Base-by-base conservation (phyloP, 306 rosid species). In the Cucurbita maxima region DNA sequence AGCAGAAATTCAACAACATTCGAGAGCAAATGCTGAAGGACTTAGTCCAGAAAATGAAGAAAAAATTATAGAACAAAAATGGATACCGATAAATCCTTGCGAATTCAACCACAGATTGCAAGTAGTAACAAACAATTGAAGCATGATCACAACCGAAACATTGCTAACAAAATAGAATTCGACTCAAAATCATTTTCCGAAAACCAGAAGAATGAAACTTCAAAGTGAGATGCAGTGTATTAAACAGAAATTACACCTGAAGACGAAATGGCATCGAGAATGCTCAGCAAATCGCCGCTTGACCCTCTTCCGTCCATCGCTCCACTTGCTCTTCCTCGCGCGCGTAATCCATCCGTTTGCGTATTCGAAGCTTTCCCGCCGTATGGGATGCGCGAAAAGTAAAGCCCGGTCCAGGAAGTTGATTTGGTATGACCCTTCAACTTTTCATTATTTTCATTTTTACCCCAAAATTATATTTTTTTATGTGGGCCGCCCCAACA, bases 261-360 rank as follows among this genome's bases (percentile, higher is more conserved):
- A 66, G 92, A 87, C 74, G 79, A 81, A 75, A 94, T 85, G 77
- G 92, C 87, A 37, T 83, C 86, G 22, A 87, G 67, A 8, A 89
- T 66, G 63, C 79, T 75, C 80, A 81, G 95, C 64, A 88, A 68
- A 10, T 85, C 79, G 70, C 44, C 67, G 81, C 45, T 48, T 81
- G 83, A 88, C 67, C 73, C 78, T 48, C 78, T 81, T 78, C 82
- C 85, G 84, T 64, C 92, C 98, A 93, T 93, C 37, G 22, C 51
- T 38, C 36, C 73, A 22, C 71, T 13, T 14, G 12, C 25, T 56
- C 48, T 34, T 66, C 44, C 58, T 37, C 73, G 9, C 45, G 53
- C 77, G 38, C 77, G 38, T 9, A 61, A 3, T 15, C 14, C 44
- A 6, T 53, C 13, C 6, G 69, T 9, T 64, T 54, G 58, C 18